These are phyloP conservation scores for Gossypium laxum DNA, from an alignment of 441 rosid genomes.

Conservation along the genomic window DNA sequence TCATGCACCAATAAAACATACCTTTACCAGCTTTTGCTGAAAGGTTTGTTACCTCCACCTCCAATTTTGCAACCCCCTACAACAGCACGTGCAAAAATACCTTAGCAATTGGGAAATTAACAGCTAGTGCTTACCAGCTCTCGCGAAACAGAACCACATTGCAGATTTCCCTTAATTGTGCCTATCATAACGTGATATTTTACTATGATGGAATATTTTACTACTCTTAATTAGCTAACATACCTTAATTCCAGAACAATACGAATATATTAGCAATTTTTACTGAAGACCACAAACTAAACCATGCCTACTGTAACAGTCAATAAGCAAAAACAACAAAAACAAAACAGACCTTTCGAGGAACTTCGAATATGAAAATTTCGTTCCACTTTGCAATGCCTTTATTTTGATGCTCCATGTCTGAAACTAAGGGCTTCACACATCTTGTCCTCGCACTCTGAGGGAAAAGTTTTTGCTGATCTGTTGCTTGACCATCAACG, in stretches of 20 bases:
- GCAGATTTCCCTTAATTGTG: neutral
- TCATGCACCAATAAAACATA: constrained; percentile 23
- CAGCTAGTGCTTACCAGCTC: constrained; percentile 1
- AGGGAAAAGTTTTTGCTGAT: constrained; percentile 87
- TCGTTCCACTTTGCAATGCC: constrained; percentile 89
- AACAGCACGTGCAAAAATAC: constrained; percentile 16
- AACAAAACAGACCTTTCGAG: constrained; percentile 46
- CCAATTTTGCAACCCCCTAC: constrained; percentile 80
- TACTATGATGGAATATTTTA: neutral
- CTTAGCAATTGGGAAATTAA: constrained; percentile 6
- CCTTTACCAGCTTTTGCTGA: constrained; percentile 99
- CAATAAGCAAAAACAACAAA: neutral
- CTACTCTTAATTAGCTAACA: neutral
- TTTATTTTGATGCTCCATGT: constrained; percentile 26
- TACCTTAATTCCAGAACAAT: neutral
- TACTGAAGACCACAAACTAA: constrained; percentile 3
- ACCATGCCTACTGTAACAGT: neutral
- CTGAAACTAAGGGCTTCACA: constrained; percentile 56
- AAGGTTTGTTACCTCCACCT: constrained; percentile 96
- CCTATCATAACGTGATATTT: neutral
- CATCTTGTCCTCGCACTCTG: constrained; percentile 99
- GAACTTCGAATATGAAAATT: constrained; percentile 90
- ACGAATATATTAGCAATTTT: neutral
- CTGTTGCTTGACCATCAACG: constrained; percentile 66
- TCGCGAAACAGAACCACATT: neutral